Base-by-base conservation (phyloP, 2,329 filamentous ascomycete species). In the Aaosphaeria arxii region DNA sequence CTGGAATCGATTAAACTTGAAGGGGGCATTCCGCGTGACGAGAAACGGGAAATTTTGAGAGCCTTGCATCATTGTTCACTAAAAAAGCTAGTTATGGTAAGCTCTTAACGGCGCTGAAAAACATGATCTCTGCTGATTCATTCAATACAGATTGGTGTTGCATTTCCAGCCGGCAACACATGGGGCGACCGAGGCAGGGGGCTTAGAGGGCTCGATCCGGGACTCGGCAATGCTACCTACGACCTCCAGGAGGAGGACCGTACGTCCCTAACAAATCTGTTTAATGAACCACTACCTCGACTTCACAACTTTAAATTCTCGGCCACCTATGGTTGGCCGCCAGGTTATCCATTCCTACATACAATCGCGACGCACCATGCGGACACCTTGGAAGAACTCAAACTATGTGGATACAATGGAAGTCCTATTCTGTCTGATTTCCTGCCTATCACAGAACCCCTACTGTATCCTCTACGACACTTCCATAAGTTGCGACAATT, bases 401-500 rank as follows among this genome's bases (percentile, higher is more conserved):
- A 77, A 49, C 71, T 77, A 40, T 77, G 74, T 48, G 75, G 74
- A 32, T 77, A 74, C 56, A 69, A 69, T 43, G 74, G 74, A 35
- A 65, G 70, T 11, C 69, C 74, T 0, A 63, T 74, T 1, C 64
- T 77, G 30, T 71, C 70, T 5, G 41, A 60, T 4, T 62, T 67
- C 6, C 71, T 69, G 1, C 56, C 68, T 0, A 70, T 74, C 42
- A 73, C 72, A 0, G 54, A 52, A 1, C 63, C 69, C 0, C 57
- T 77, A 6, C 63, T 77, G 7, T 54, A 58, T 6, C 60, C 71
- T 2, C 64, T 77, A 7, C 66, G 68, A 11, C 61, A 72, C 44
- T 76, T 73, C 54, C 66, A 74, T 50, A 70, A 70, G 28, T 65
- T 77, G 5, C 59, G 67, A 36, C 62, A 67, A 5, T 57, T 77